Evolutionary conservation across 352 stramenopile genomes (phyloP).

Genomic region (Globisporangium parvum): DNA sequence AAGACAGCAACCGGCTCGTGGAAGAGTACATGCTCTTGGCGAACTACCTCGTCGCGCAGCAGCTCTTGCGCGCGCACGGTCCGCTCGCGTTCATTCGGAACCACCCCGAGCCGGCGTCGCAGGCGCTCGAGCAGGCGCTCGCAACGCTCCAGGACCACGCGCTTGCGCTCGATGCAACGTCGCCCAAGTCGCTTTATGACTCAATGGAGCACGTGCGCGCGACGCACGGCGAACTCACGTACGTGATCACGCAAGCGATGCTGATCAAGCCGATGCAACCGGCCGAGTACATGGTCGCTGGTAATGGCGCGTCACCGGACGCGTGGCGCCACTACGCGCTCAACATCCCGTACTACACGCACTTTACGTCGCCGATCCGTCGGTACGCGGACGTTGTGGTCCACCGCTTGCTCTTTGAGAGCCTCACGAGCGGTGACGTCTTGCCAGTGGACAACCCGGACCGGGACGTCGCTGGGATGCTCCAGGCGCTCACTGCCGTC

Average conservation of each 20-base stretch:
- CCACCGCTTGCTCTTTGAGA: constrained; percentile 60
- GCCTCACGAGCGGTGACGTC: constrained; percentile 17
- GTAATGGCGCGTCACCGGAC: constrained; percentile 49
- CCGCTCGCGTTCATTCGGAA: constrained; percentile 88
- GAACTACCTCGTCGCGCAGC: constrained; percentile 97
- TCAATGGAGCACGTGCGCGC: constrained; percentile 78
- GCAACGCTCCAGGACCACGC: constrained; percentile 37
- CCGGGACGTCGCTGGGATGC: constrained; percentile 20
- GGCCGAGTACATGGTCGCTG: constrained; percentile 91
- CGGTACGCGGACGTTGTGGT: constrained; percentile 89
- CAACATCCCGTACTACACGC: constrained; percentile 97
- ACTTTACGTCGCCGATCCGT: constrained; percentile 97
- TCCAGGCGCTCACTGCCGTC: constrained; percentile 37
- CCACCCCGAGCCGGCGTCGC: constrained; percentile 73
- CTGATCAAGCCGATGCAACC: constrained; percentile 94
- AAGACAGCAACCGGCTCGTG: constrained; percentile 93
- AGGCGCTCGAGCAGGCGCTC: constrained; percentile 39
- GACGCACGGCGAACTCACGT: constrained; percentile 67
- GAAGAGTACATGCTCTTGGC: constrained; percentile 99
- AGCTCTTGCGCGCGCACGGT: constrained; percentile 87
- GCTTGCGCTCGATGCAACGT: constrained; percentile 80
- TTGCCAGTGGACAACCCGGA: constrained; percentile 3
- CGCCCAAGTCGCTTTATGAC: constrained; percentile 73
- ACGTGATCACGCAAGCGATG: constrained; percentile 89
- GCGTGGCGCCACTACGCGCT: constrained; percentile 95